These are phyloP conservation scores for Coemansia erecta DNA, from an alignment of 192 early-diverging fungal genomes.

Conservation along the genomic window DNA sequence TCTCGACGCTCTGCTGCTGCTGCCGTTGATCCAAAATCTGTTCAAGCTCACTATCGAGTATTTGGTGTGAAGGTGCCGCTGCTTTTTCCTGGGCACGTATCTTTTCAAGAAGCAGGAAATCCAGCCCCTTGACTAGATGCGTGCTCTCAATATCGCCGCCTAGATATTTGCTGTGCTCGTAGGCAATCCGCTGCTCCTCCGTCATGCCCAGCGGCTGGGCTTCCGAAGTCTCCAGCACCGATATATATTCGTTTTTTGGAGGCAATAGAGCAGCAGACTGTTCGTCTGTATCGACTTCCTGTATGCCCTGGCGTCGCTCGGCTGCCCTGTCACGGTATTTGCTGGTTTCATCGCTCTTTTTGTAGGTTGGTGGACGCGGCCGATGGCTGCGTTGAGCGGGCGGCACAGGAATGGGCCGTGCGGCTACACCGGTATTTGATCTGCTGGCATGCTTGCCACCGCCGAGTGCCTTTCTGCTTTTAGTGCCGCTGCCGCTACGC, in stretches of 20 bases:
- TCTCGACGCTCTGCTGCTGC: background rate
- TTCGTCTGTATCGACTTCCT: too few relatives aligned
- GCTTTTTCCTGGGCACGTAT: constrained; percentile 53
- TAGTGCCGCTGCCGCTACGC: background rate
- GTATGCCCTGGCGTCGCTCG: constrained; percentile 69
- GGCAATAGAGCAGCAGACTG: background rate
- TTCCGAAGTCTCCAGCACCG: constrained; percentile 4
- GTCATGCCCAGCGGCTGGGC: background rate
- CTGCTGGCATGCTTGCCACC: constrained; percentile 7
- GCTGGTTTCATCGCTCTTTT: background rate
- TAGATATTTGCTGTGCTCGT: constrained; percentile 84
- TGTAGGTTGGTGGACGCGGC: constrained; percentile 5
- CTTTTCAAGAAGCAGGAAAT: constrained; percentile 78
- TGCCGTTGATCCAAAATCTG: constrained; percentile 11
- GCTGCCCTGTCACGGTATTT: constrained; percentile 91
- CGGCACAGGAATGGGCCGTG: background rate
- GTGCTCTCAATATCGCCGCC: constrained; percentile 86
- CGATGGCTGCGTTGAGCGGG: background rate
- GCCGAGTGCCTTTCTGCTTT: background rate
- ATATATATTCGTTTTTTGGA: background rate
- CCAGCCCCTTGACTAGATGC: constrained; percentile 91
- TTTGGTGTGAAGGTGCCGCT: constrained; percentile 27
- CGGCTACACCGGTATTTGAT: constrained; percentile 1
- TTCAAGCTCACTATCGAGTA: constrained; percentile 46
- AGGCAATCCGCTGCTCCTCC: constrained; percentile 31